phyloP scores from a whole-genome alignment of 495 filamentous ascomycete genomes.

The Neurospora sp. region DNA sequence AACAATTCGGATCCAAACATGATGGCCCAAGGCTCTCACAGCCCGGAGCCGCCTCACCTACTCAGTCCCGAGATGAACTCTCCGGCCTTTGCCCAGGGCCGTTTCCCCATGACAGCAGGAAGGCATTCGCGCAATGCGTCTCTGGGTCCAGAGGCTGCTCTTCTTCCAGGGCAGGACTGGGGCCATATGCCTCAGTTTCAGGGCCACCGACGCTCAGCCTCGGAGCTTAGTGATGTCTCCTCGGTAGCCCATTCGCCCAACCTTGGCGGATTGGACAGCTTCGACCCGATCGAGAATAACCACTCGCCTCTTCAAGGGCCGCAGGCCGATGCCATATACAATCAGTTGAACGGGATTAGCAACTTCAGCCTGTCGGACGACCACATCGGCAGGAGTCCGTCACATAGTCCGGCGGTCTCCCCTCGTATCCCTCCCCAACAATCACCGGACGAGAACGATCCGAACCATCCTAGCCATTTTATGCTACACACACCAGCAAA shows the following conservation, averaged over 20 bases:
- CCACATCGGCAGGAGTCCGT: slow-evolving; percentile 57
- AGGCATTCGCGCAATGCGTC: slow-evolving; percentile 70
- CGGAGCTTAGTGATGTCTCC: slow-evolving; percentile 80
- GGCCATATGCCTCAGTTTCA: slow-evolving; percentile 57
- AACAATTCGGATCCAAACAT: slow-evolving; percentile 49
- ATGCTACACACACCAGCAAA: slow-evolving; percentile 38
- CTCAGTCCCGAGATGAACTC: slow-evolving; percentile 55
- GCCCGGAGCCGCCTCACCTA: slow-evolving; percentile 59
- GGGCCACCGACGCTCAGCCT: slow-evolving; percentile 70
- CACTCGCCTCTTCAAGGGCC: slow-evolving; percentile 72
- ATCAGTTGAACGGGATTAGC: slow-evolving; percentile 66
- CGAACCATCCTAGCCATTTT: slow-evolving; percentile 40
- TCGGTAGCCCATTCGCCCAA: slow-evolving; percentile 75
- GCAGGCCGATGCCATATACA: slow-evolving; percentile 62
- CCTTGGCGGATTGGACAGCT: slow-evolving; percentile 65
- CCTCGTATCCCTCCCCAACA: slow-evolving; percentile 73
- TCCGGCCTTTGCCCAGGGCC: slow-evolving; percentile 47
- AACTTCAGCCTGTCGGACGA: slow-evolving; percentile 76
- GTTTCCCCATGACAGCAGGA: slow-evolving; percentile 42
- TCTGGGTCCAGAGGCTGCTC: slow-evolving; percentile 67
- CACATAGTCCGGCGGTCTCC: slow-evolving; percentile 76
- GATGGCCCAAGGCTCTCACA: slow-evolving; percentile 51
- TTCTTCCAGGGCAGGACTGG: slow-evolving; percentile 65
- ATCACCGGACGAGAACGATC: slow-evolving; percentile 28
- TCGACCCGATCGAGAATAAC: slow-evolving; percentile 61